Conservation (phyloP, 1,284 basidiomycete genomes). For the Ceratobasidium sp. region DNA sequence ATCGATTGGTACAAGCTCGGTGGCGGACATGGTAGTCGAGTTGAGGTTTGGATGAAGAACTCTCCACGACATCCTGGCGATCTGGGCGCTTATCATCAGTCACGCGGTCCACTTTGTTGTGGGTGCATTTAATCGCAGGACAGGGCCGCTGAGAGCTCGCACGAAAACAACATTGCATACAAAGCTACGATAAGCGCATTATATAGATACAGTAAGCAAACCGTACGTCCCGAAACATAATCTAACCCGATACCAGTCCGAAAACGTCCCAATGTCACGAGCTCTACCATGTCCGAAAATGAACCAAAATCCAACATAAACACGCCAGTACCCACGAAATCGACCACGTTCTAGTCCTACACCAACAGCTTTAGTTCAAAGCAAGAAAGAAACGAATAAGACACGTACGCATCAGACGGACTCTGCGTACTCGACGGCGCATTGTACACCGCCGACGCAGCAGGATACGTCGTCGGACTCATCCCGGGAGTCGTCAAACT, state of each 20-base stretch:
- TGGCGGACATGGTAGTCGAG: constrained; percentile 6
- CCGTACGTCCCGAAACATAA: not conserved
- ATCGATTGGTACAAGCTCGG: constrained; percentile 9
- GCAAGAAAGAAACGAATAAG: not conserved
- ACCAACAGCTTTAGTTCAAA: not conserved
- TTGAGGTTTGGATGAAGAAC: not conserved
- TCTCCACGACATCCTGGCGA: constrained; percentile 13
- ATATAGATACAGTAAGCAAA: not conserved
- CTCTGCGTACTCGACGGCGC: constrained; percentile 13
- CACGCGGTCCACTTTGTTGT: not conserved
- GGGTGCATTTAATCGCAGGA: not conserved
- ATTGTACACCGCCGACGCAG: constrained; percentile 10
- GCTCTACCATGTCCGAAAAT: no score
- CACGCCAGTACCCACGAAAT: not conserved
- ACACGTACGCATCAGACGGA: constrained; percentile 7
- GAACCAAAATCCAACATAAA: no score
- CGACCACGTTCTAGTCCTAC: not conserved
- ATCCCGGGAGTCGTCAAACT: not conserved
- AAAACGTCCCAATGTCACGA: no score
- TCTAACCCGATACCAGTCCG: no score
- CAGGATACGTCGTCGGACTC: not conserved
- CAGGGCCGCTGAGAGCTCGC: not conserved
- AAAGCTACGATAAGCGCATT: not conserved
- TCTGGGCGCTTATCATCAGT: not conserved
- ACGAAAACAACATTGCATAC: not conserved